These are phyloP conservation scores for Bruguiera gymnorhiza DNA, from an alignment of 345 rosid species.

Conservation along the genomic window DNA sequence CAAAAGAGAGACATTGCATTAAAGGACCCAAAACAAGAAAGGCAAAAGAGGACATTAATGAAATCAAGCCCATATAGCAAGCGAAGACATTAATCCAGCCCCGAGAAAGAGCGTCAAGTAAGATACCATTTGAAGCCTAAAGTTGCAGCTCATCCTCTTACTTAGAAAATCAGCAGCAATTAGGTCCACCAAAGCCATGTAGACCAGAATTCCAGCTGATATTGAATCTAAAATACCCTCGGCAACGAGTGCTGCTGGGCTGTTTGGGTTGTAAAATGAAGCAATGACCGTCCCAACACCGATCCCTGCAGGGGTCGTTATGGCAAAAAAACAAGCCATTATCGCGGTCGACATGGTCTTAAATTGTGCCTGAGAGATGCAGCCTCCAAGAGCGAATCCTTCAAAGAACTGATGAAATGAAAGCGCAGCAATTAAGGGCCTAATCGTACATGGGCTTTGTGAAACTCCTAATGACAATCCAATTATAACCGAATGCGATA, in stretches of 20 bases:
- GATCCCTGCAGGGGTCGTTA: constrained; percentile 72
- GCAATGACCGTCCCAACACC: constrained; percentile 61
- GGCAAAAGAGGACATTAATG: neutral
- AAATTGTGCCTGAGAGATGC: constrained; percentile 78
- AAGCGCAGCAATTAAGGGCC: constrained; percentile 79
- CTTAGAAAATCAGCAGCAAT: constrained; percentile 91
- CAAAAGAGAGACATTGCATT: neutral
- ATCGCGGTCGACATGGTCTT: constrained; percentile 41
- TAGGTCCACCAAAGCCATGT: constrained; percentile 92
- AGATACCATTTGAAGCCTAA: constrained; percentile 65
- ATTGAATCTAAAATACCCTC: constrained; percentile 83
- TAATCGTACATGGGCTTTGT: constrained; percentile 77
- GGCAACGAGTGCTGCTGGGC: constrained; percentile 50
- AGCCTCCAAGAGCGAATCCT: constrained; percentile 93
- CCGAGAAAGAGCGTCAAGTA: constrained; percentile 76
- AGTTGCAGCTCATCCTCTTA: constrained; percentile 85
- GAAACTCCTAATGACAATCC: constrained; percentile 90
- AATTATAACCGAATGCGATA: constrained; percentile 83
- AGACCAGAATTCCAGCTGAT: constrained; percentile 84
- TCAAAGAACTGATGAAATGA: constrained; percentile 95
- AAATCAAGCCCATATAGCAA: constrained; percentile 67
- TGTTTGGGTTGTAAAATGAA: constrained; percentile 56
- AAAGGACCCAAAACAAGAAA: neutral
- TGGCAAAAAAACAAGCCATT: constrained; percentile 76
- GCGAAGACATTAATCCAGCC: constrained; percentile 84